phyloP scores from a whole-genome alignment of 2,329 filamentous ascomycete species.

The Pestalotiopsis fici region DNA sequence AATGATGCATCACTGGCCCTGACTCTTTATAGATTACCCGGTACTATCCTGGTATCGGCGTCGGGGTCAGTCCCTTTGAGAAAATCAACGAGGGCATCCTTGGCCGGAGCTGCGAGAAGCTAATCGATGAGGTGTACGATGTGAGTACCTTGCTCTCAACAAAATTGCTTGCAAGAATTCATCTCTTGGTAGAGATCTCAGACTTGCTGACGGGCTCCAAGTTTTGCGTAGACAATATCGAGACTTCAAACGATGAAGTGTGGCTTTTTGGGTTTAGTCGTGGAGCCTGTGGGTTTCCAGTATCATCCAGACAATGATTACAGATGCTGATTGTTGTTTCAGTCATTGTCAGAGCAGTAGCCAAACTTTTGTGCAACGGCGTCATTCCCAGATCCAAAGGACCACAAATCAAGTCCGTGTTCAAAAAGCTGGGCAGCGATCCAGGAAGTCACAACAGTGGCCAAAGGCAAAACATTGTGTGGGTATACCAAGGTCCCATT shows the following conservation, averaged over 20 bases:
- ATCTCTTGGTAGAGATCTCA: not conserved
- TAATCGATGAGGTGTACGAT: not conserved
- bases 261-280: not conserved
- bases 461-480: not conserved
- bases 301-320: not conserved
- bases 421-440: not conserved
- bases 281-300: not conserved
- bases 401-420: not conserved
- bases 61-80: not conserved
- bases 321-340: not conserved
- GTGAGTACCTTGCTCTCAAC: too few relatives aligned
- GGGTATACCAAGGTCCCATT: not conserved
- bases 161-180: too few relatives aligned
- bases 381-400: not conserved
- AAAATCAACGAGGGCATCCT: not conserved
- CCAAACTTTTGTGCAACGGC: not conserved
- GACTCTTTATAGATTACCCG: not conserved
- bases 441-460: not conserved
- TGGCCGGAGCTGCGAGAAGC: not conserved
- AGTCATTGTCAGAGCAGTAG: not conserved
- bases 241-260: not conserved
- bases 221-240: not conserved
- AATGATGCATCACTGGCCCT: not conserved
- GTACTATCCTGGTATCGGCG: not conserved
- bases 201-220: not conserved